Conservation (phyloP, 441 rosid species). For the Pelargonium cotyledonis region DNA sequence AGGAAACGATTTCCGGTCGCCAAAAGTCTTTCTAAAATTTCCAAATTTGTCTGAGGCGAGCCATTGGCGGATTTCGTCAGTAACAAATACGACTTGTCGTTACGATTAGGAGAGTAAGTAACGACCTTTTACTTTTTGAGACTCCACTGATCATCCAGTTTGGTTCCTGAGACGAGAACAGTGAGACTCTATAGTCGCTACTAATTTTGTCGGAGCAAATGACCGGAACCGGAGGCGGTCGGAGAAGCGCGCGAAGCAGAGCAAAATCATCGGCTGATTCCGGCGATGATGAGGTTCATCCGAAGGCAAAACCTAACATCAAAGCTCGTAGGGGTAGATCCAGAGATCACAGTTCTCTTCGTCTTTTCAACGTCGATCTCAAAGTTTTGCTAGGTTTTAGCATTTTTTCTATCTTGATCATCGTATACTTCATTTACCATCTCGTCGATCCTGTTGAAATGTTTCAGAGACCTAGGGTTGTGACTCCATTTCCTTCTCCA, state of each 20-base stretch:
- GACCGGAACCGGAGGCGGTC: conserved; percentile 59
- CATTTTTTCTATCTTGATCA: conserved; percentile 31
- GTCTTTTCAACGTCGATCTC: conserved; percentile 42
- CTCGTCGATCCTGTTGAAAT: conserved; percentile 35
- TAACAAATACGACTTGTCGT: too few species aligned
- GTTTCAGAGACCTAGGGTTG: conserved; percentile 50
- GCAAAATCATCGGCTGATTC: conserved; percentile 32
- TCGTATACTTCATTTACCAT: conserved; percentile 38
- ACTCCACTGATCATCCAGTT: too few species aligned
- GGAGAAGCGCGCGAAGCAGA: conserved; percentile 54
- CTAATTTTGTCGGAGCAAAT: conserved; percentile 20
- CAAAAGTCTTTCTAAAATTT: too few species aligned
- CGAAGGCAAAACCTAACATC: conserved; percentile 22
- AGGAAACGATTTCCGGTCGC: too few species aligned
- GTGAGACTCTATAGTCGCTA: neutral
- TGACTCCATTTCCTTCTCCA: conserved; percentile 84
- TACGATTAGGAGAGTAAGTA: too few species aligned
- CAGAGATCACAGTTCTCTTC: conserved; percentile 40
- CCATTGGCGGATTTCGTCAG: too few species aligned
- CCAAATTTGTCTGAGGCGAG: too few species aligned
- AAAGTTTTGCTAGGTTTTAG: conserved; percentile 43
- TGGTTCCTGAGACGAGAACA: neutral
- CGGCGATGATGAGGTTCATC: conserved; percentile 28
- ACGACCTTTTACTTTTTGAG: too few species aligned
- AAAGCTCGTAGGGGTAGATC: conserved; percentile 33